These are phyloP conservation scores for Scenedesmus sp. DNA, from an alignment of 163 green algal genomes.

Conservation along the genomic window DNA sequence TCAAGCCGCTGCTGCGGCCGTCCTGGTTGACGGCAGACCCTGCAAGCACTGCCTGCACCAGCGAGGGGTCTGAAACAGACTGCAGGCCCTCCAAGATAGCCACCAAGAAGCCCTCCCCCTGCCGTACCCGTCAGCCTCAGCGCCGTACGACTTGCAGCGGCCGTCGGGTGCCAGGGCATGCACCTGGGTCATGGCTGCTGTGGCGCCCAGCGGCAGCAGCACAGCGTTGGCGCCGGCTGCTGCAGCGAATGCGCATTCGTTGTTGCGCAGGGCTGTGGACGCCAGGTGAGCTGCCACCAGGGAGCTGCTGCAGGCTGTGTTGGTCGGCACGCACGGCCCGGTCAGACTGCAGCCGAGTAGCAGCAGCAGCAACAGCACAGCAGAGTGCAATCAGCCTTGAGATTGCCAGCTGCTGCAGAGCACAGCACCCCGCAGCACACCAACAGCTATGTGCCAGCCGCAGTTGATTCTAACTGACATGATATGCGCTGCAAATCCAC, in stretches of 20 bases:
- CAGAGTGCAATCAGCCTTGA: neutral
- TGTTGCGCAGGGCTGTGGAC: slow-evolving; percentile 48
- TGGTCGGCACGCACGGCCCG: slow-evolving; percentile 82
- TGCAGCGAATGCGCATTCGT: slow-evolving; percentile 51
- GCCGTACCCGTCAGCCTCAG: slow-evolving; percentile 85
- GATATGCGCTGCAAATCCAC: slow-evolving; percentile 53
- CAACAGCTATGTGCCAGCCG: too few species aligned
- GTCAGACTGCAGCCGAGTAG: neutral
- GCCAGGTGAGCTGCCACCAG: slow-evolving; percentile 85
- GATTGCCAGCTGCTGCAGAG: neutral
- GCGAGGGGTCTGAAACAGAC: neutral
- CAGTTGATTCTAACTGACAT: too few species aligned
- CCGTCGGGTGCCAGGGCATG: slow-evolving; percentile 81
- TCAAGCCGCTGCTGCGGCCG: slow-evolving; percentile 87
- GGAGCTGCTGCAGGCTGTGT: slow-evolving; percentile 94
- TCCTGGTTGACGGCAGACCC: slow-evolving; percentile 91
- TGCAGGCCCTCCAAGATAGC: slow-evolving; percentile 64
- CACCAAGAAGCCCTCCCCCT: slow-evolving; percentile 72
- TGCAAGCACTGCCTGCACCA: slow-evolving; percentile 60
- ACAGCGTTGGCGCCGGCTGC: slow-evolving; percentile 75
- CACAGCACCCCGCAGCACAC: too few species aligned
- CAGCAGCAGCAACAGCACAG: neutral
- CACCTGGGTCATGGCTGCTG: slow-evolving; percentile 72
- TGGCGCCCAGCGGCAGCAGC: slow-evolving; percentile 67
- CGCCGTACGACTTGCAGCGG: slow-evolving; percentile 92